Evolutionary conservation across 192 early-diverging fungal species (phyloP), one percentile per base, ranked within the genome.

Genomic region (Podila minutissima): DNA sequence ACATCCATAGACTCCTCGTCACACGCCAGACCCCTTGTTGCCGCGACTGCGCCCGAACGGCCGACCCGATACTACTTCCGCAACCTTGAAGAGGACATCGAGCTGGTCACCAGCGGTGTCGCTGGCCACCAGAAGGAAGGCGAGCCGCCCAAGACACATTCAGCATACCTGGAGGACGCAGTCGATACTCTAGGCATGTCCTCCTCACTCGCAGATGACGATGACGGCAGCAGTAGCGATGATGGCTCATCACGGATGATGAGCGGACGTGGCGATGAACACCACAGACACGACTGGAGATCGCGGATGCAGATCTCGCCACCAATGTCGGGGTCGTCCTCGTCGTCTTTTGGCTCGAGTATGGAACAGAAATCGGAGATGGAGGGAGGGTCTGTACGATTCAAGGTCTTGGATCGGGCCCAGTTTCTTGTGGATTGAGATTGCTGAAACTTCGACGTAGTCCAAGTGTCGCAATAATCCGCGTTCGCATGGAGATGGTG

Each of bases 141-240:
- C 11, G 9, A 24, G 11, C 53, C 53, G 2, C 53, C 53, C 20
- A 55, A 22, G 53, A 55, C 53, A 2, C 53, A 55, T 7, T 55
- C 53, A 3, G 53, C 11, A n/a, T 55, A 0, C 24, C 53, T 55
- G 20, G 53, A 55, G 22, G 53, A 55, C 24, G 22, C 53, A 24
- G 6, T 55, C 53, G 53, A 55, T 55, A 10, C 53, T 24, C 53
- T 55, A n/a, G 53, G 53, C n/a, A 55, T 55, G 53, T 55, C 53
- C 9, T 55, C 53, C n/a, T 55, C 53, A 67, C 29, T 53, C 13
- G 65, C 57, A 20, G 61, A 77, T 10, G 68, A 77, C 11, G 74
- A 77, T 24, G 51, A 19, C 28, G 26, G 24, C 28, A 33, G 31
- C 4, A 62, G 33, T 3, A 48, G 29, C 28, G 48, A 29, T 50